Evolutionary conservation across 768 basidiomycete species (phyloP).

Genomic region (Termitomyces sp.): DNA sequence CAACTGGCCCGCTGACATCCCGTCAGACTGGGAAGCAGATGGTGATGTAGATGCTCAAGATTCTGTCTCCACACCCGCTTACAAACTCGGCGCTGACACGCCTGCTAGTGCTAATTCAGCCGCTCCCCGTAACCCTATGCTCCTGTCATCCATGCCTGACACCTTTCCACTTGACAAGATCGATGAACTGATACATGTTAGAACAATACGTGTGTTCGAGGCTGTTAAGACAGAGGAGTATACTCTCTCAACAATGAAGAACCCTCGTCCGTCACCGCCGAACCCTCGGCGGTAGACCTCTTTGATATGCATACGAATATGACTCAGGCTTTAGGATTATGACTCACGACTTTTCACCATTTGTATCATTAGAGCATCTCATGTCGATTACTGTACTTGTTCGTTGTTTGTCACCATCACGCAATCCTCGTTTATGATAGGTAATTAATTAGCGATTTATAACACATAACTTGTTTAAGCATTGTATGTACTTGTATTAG

Average conservation of each 20-base stretch:
- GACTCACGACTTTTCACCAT: background rate
- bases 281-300: constrained; percentile 2
- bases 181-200: constrained; percentile 42
- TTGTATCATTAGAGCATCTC: constrained; percentile 7
- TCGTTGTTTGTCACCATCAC: background rate
- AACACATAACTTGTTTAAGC: background rate
- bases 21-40: constrained; percentile 21
- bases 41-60: constrained; percentile 16
- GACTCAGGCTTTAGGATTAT: background rate
- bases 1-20: constrained; percentile 55
- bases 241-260: constrained; percentile 14
- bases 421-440: background rate
- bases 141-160: constrained; percentile 3
- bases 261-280: constrained; percentile 16
- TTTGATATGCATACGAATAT: background rate
- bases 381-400: constrained; percentile 1
- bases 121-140: constrained; percentile 14
- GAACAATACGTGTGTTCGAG: constrained; percentile 46
- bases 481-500: background rate
- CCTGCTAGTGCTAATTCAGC: constrained; percentile 4
- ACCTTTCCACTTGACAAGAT: constrained; percentile 12
- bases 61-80: constrained; percentile 6
- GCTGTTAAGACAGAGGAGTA: constrained; percentile 34
- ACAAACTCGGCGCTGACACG: constrained; percentile 13
- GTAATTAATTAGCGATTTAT: background rate